A percentile compares a stretch with the other conserved stretches of the same genome.
phyloP scores from a whole-genome alignment of 495 filamentous ascomycete species.

The Hypomontagnella submonticulosa region DNA sequence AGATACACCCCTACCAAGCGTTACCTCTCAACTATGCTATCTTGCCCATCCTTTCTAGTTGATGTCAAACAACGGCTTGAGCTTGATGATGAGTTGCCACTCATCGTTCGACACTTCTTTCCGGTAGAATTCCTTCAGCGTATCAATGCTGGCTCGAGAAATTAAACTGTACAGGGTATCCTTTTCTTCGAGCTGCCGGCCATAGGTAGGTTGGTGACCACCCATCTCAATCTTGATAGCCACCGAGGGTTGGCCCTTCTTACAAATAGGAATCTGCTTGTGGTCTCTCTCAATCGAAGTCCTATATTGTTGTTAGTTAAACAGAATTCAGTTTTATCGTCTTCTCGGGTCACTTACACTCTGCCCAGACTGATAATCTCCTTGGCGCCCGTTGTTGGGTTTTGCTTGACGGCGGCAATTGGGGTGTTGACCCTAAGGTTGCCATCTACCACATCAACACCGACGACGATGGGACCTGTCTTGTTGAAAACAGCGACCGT shows the following conservation, averaged over 20 bases:
- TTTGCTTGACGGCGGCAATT: constrained; percentile 83
- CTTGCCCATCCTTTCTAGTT: constrained; percentile 56
- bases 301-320: constrained; percentile 57
- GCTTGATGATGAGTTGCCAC: constrained; percentile 89
- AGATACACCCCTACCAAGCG: constrained; percentile 7
- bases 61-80: constrained; percentile 95
- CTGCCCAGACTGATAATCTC: constrained; percentile 86
- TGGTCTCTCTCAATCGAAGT: constrained; percentile 96
- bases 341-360: constrained; percentile 77
- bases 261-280: constrained; percentile 90
- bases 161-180: constrained; percentile 90
- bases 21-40: neutral
- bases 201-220: constrained; percentile 92
- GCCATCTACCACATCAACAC: constrained; percentile 94
- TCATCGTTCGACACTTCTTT: constrained; percentile 92
- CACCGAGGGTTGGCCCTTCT: constrained; percentile 95
- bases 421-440: constrained; percentile 86
- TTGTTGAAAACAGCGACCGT: constrained; percentile 98
- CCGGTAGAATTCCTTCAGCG: constrained; percentile 94
- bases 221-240: constrained; percentile 97
- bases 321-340: constrained; percentile 16
- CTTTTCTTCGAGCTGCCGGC: constrained; percentile 93
- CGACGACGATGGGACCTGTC: constrained; percentile 93
- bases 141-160: constrained; percentile 88
- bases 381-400: constrained; percentile 79